Evolutionary conservation across 2,329 filamentous ascomycete species (phyloP).

Genomic region (Aspergillus luchuensis): DNA sequence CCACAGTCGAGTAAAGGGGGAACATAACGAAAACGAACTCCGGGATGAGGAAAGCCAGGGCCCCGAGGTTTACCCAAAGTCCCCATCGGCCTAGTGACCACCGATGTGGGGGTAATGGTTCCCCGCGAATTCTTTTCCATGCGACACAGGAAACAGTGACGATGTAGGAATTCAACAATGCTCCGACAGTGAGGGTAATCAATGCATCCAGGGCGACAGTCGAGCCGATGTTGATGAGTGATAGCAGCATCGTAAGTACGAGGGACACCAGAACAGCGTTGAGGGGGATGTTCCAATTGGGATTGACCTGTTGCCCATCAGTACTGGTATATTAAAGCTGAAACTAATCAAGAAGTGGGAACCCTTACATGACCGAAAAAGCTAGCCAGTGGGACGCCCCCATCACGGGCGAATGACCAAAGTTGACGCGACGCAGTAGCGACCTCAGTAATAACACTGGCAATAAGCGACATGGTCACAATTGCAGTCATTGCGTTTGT

Average conservation of each 20-base stretch:
- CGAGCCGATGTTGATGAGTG: slow-evolving; percentile 57
- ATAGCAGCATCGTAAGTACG: slow-evolving; percentile 40
- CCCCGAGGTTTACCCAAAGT: slow-evolving; percentile 38
- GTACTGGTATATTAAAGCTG: neutral
- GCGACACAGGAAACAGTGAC: slow-evolving; percentile 43
- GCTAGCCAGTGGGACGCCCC: slow-evolving; percentile 38
- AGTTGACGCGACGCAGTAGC: slow-evolving; percentile 39
- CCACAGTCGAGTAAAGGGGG: slow-evolving; percentile 31
- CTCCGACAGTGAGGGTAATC: slow-evolving; percentile 54
- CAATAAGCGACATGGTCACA: slow-evolving; percentile 41
- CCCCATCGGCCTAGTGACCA: slow-evolving; percentile 40
- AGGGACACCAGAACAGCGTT: slow-evolving; percentile 33
- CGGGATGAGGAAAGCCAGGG: slow-evolving; percentile 35
- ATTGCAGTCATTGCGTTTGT: slow-evolving; percentile 50
- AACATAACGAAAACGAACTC: slow-evolving; percentile 45
- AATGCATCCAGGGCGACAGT: slow-evolving; percentile 56
- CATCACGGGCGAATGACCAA: slow-evolving; percentile 50
- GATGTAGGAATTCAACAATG: slow-evolving; percentile 56
- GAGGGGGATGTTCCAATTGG: slow-evolving; percentile 45
- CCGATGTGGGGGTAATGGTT: slow-evolving; percentile 35
- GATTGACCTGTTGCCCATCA: slow-evolving; percentile 32
- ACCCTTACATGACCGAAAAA: slow-evolving; percentile 19
- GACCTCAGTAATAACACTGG: slow-evolving; percentile 37
- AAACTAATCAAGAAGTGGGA: neutral
- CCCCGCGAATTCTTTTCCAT: slow-evolving; percentile 33